phyloP scores from a whole-genome alignment of 495 filamentous ascomycete genomes.

The Penicillium salamii region DNA sequence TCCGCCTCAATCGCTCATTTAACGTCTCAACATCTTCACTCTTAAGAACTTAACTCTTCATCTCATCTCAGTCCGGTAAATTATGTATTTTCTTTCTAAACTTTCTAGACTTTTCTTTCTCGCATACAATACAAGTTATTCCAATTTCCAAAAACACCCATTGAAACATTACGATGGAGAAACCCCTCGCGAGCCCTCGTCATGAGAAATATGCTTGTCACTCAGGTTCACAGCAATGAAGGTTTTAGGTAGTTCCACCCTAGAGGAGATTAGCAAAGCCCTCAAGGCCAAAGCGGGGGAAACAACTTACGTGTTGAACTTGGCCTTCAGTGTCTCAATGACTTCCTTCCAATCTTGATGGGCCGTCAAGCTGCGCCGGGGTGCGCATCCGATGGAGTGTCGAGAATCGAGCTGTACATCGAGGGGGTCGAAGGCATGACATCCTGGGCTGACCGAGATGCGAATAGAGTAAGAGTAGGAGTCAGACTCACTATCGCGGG shows the following conservation, averaged over 20 bases:
- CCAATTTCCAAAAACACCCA: too few species aligned
- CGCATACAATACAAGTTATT: too few species aligned
- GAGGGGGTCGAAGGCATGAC: constrained; percentile 90
- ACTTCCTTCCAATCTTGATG: constrained; percentile 94
- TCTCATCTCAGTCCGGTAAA: too few species aligned
- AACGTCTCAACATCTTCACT: too few species aligned
- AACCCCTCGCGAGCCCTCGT: constrained; percentile 10
- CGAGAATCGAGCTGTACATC: constrained; percentile 94
- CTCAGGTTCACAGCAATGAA: constrained; percentile 61
- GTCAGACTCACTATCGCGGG: constrained; percentile 69
- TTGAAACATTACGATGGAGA: too few species aligned
- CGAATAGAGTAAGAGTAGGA: constrained; percentile 90
- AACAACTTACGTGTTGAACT: constrained; percentile 81
- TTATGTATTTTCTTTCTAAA: too few species aligned
- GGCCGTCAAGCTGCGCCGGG: constrained; percentile 81
- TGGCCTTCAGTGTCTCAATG: constrained; percentile 87
- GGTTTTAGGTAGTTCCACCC: constrained; percentile 90
- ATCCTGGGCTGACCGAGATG: constrained; percentile 92
- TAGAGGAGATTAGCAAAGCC: constrained; percentile 28
- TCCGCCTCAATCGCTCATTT: too few species aligned
- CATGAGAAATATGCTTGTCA: constrained; percentile 22
- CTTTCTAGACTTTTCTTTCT: too few species aligned
- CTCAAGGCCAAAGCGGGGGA: background rate
- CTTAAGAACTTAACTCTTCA: too few species aligned
- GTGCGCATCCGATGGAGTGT: constrained; percentile 90